These are phyloP conservation scores for Rosa hybrid DNA, from an alignment of 331 rosid species.

Conservation along the genomic window DNA sequence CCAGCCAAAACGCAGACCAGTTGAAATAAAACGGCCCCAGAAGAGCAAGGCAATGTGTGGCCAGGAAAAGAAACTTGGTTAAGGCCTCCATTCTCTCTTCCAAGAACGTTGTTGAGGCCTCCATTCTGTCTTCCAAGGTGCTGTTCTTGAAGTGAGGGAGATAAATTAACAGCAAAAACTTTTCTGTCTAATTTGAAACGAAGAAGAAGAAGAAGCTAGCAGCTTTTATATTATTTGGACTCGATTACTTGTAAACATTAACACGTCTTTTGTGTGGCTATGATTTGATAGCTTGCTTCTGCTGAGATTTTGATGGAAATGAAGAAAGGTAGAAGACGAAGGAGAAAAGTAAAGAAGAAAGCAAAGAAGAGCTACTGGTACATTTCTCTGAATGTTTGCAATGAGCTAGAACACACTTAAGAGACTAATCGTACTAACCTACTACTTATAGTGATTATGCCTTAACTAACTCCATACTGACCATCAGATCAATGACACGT, in stretches of 20 bases:
- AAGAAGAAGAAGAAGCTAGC: neutral
- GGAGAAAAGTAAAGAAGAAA: too few species aligned
- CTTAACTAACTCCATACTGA: too few species aligned
- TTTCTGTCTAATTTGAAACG: neutral
- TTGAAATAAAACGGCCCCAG: neutral
- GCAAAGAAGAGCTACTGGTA: too few species aligned
- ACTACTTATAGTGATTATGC: too few species aligned
- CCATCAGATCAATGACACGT: too few species aligned
- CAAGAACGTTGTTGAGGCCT: neutral
- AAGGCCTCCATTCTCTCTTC: neutral
- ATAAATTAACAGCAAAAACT: neutral
- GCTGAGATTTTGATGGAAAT: too few species aligned
- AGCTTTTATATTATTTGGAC: neutral
- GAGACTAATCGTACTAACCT: too few species aligned
- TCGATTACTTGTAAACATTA: neutral
- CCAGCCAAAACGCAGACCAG: slow-evolving; percentile 8
- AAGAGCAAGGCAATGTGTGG: slow-evolving; percentile 3
- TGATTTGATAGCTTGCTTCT: too few species aligned
- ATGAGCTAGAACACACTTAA: too few species aligned
- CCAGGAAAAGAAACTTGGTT: neutral
- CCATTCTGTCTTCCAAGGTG: neutral
- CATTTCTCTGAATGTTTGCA: too few species aligned
- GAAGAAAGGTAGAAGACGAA: too few species aligned
- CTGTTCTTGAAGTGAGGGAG: neutral
- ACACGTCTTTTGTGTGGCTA: neutral